Conservation (phyloP, 2,329 filamentous ascomycete genomes). For the Colletotrichum graminicola region DNA sequence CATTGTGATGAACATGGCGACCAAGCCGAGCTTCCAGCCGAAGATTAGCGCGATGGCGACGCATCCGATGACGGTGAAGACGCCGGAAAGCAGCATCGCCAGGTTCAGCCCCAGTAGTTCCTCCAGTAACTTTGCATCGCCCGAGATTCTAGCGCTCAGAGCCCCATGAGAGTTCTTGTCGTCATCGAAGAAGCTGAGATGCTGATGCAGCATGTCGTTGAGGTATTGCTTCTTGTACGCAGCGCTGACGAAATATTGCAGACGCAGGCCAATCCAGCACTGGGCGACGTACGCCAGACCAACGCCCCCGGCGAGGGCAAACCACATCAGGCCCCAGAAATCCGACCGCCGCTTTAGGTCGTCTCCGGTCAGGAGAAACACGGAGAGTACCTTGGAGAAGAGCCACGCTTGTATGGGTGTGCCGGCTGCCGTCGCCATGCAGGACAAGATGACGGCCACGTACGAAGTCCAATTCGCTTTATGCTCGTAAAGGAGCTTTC, state of each 20-base stretch:
- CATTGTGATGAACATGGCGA: conserved; percentile 53
- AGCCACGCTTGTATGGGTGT: conserved; percentile 50
- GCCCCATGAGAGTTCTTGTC: conserved; percentile 48
- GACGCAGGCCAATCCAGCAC: conserved; percentile 44
- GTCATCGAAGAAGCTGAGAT: conserved; percentile 48
- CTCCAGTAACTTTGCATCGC: conserved; percentile 51
- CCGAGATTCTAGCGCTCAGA: conserved; percentile 46
- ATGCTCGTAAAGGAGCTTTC: conserved; percentile 43
- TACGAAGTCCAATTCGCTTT: conserved; percentile 46
- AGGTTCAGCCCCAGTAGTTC: conserved; percentile 50
- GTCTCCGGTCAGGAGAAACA: conserved; percentile 45
- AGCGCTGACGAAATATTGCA: conserved; percentile 40
- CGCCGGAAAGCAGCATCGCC: conserved; percentile 47
- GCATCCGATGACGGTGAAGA: conserved; percentile 50
- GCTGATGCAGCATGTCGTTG: conserved; percentile 48
- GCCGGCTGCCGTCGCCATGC: conserved; percentile 46
- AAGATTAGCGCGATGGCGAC: conserved; percentile 49
- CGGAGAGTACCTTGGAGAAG: conserved; percentile 46
- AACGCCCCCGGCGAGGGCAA: conserved; percentile 47
- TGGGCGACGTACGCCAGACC: conserved; percentile 47
- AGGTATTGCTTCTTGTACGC: conserved; percentile 47
- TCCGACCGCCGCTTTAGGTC: conserved; percentile 33
- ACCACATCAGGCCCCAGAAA: conserved; percentile 51
- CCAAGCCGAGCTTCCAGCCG: conserved; percentile 54
- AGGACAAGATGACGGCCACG: conserved; percentile 45